These are phyloP conservation scores for Seiridium cupressi DNA, from an alignment of 2,329 filamentous ascomycete genomes.

Conservation along the genomic window DNA sequence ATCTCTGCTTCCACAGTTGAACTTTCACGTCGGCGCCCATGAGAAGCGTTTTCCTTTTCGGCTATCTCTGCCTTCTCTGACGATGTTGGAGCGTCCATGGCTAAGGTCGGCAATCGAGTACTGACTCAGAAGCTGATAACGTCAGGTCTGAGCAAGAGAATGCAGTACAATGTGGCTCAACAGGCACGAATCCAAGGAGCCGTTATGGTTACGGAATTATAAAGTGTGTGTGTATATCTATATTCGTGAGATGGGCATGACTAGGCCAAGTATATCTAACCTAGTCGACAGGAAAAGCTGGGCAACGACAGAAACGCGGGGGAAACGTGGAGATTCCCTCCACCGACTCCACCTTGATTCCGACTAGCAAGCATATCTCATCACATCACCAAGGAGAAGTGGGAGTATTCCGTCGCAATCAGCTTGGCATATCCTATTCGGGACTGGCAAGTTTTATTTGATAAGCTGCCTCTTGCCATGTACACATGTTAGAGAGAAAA, in stretches of 20 bases:
- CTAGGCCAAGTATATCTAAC: not conserved
- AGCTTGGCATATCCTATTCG: not conserved
- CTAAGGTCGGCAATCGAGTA: not conserved
- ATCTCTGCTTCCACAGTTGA: slow-evolving; percentile 10
- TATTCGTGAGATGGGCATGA: not conserved
- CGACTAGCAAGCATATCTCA: not conserved
- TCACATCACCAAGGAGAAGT: not conserved
- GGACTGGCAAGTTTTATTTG: too few species aligned
- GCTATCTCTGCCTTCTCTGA: slow-evolving; percentile 15
- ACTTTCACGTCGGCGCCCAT: slow-evolving; percentile 10
- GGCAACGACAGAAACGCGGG: not conserved
- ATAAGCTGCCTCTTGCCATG: too few species aligned
- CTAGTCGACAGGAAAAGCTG: not conserved
- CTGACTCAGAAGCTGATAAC: not conserved
- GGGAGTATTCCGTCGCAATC: not conserved
- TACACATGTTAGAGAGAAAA: too few species aligned
- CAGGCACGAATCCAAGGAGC: too few species aligned
- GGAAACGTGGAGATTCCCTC: not conserved
- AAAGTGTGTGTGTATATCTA: not conserved
- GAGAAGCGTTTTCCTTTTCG: slow-evolving; percentile 15
- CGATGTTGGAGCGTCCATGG: not conserved
- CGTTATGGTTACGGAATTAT: too few species aligned
- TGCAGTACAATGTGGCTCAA: too few species aligned
- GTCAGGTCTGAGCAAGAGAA: too few species aligned
- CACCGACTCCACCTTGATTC: not conserved